phyloP scores from a whole-genome alignment of 495 filamentous ascomycete genomes.

The Elaphomyces granulatus region DNA sequence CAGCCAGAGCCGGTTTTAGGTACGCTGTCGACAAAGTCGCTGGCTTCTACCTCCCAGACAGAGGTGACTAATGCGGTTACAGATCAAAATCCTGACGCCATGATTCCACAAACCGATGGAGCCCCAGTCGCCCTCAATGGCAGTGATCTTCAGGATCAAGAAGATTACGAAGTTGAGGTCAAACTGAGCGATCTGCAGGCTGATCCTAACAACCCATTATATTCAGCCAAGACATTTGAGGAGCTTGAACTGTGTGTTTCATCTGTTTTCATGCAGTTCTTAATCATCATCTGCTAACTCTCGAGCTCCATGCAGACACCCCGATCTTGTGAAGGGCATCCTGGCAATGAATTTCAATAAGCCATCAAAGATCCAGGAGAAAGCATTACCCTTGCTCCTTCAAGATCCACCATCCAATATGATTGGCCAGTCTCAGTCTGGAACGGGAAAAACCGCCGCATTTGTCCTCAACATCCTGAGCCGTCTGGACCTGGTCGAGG shows the following conservation, averaged over 20 bases:
- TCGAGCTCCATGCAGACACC: constrained; percentile 18
- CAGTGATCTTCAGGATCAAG: constrained; percentile 51
- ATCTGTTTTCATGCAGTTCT: background rate
- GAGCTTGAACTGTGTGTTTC: constrained; percentile 70
- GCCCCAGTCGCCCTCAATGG: constrained; percentile 27
- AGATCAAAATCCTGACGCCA: no score
- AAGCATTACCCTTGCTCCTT: constrained; percentile 76
- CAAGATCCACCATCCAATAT: constrained; percentile 72
- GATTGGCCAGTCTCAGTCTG: constrained; percentile 96
- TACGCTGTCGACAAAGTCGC: no score
- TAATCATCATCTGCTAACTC: background rate
- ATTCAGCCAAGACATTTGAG: constrained; percentile 71
- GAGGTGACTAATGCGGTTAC: no score
- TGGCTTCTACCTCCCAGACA: no score
- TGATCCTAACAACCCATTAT: constrained; percentile 76
- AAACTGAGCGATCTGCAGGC: constrained; percentile 80
- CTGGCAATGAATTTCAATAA: constrained; percentile 78
- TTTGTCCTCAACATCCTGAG: constrained; percentile 85
- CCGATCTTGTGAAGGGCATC: constrained; percentile 46
- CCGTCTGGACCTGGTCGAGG: constrained; percentile 55
- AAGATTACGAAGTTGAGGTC: constrained; percentile 75
- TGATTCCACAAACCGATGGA: constrained; percentile 36
- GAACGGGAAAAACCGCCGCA: constrained; percentile 95
- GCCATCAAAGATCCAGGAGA: constrained; percentile 94
- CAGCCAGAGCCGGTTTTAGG: no score